Base-by-base conservation (phyloP, 192 early-diverging fungal species). In the Diversispora eburnea region DNA sequence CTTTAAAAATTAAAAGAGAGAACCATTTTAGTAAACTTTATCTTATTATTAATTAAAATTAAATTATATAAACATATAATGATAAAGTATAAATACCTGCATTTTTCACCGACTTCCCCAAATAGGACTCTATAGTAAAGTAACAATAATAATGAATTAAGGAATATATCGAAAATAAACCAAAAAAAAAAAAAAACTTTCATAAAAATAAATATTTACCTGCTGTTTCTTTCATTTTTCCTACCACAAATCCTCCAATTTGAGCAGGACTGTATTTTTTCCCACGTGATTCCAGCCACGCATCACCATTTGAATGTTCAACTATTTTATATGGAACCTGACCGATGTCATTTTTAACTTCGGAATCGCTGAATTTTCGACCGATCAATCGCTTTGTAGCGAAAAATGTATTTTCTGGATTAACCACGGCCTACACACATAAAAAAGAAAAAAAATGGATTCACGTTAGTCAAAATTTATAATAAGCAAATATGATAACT, bases 181-280 rank as follows among this genome's bases (percentile, higher is more conserved):
- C n/a, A n/a, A 33, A 2, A 33, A 33, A 0, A 33, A 33, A 33
- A 33, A 33, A 33, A 33, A 33, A 33, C 25, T 33, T 33, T 33
- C 2, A 33, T 33, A 33, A 33, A 33, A 33, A 33, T 33, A 33
- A 33, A 33, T 33, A 90, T 33, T 82, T 84, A 77, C 90, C 89
- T 8, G 97, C 95, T 33, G 95, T 97, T 77, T 99, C 97, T 88
- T 97, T 98, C 96, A 99, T 95, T 85, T 99, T 99, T 77, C 90
- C 88, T n/a, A 98, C 87, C n/a, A 97, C 87, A 79, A 96, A 98
- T 42, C 88, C 97, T 76, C 96, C 95, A 61, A 99, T 93, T 84
- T 99, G 96, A 0, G 94, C 85, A 6, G 97, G 97, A 70, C 91
- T 93, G 88, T 98, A 99, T 80, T 85, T 91, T 81, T 99, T 95